Evolutionary conservation across 176 grass and related monocot genomes (phyloP), one percentile per base, ranked within the genome.

Genomic region (Avena sativa): DNA sequence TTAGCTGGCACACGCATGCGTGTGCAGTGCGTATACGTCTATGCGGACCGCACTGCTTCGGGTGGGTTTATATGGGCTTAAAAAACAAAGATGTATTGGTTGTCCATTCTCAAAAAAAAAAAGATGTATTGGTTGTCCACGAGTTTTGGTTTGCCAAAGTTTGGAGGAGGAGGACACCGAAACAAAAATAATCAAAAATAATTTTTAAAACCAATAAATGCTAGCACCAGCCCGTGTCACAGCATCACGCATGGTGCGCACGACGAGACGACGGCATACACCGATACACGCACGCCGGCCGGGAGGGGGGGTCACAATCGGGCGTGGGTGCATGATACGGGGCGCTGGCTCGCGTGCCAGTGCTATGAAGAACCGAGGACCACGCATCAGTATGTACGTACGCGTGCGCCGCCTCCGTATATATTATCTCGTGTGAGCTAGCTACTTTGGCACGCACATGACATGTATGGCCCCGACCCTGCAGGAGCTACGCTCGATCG

Each of bases 391-490:
- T 19, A 82, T 4, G 80, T 9, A 71, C 49, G 52, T 47, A 28
- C 81, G 52, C 81, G 56, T 73, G 81, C 26, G 20, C 56, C 26
- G 20, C 56, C 56, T 64, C 73, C 73, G 9, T 51, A 30, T 61
- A 25, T 61, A 46, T 7, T 28, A 48, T 57, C 6, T 56, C 9
- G 5, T 50, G 59, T 17, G 25, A 84, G 55, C 70, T 2, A 84
- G 38, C 55, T 1, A 82, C 32, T 3, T 3, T 55, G 50, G n/a
- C 69, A 20, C 55, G 69, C 55, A 48, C 70, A 84, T 76, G 58
- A 76, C 83, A 23, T 40, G 55, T 19, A 81, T 57, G 52, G 67
- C 79, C 79, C 60, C 60, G 60, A 48, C 59, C 79, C 59, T 65
- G 21, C 21, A 55, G 16, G 44, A 67, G 79, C 44, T 46, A 5